Conservation (phyloP, 495 filamentous ascomycete species). For the Articulospora tetracladia region DNA sequence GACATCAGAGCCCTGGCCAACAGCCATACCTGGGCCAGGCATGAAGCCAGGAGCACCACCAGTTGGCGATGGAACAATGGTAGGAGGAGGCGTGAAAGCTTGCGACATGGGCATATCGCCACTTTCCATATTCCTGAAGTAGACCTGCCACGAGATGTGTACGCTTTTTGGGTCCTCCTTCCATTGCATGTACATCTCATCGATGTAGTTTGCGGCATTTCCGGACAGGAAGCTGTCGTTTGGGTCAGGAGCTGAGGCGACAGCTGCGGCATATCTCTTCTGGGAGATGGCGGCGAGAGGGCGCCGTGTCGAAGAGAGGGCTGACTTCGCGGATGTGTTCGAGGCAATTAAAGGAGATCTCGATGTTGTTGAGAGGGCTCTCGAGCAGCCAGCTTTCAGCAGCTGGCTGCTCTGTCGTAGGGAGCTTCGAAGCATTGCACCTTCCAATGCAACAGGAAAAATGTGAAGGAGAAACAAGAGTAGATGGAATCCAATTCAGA, state of each 20-base stretch:
- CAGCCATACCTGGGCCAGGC: constrained; percentile 61
- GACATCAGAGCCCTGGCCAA: constrained; percentile 75
- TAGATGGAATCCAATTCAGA: constrained; percentile 5
- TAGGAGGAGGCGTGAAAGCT: constrained; percentile 94
- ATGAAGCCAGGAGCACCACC: constrained; percentile 75
- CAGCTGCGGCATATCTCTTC: constrained; percentile 42
- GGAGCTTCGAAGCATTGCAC: constrained; percentile 50
- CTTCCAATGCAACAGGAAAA: constrained; percentile 14
- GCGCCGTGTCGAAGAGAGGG: constrained; percentile 36
- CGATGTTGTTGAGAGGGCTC: constrained; percentile 41
- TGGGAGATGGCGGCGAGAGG: constrained; percentile 46
- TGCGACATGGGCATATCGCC: constrained; percentile 96
- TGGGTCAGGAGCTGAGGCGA: constrained; percentile 56
- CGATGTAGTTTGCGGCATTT: constrained; percentile 96
- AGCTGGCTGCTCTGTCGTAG: constrained; percentile 45
- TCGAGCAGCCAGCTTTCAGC: constrained; percentile 45
- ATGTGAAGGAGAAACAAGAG: constrained; percentile 1
- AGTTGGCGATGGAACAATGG: constrained; percentile 73
- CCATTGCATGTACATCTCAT: constrained; percentile 99
- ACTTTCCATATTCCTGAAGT: constrained; percentile 98
- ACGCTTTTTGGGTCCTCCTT: constrained; percentile 90
- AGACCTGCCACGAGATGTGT: constrained; percentile 97
- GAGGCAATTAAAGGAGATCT: constrained; percentile 36
- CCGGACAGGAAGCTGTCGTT: constrained; percentile 94
- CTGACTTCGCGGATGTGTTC: constrained; percentile 10